Conservation (phyloP, 164 flowering plant species). For the Aristolochia contorta region DNA sequence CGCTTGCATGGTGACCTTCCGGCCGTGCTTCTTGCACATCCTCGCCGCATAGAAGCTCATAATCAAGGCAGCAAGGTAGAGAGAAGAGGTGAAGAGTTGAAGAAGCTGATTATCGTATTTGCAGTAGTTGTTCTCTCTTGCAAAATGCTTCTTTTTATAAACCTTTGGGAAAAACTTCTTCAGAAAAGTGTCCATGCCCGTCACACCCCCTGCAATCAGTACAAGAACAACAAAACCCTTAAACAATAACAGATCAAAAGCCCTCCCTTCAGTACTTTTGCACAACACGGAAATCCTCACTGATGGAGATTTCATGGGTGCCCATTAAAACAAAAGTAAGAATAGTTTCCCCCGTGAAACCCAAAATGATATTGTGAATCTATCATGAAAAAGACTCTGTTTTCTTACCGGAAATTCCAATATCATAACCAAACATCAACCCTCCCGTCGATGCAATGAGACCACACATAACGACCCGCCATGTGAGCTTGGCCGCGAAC, state of each 20-base stretch:
- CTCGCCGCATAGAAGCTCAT: slow-evolving; percentile 46
- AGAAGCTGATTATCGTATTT: slow-evolving; percentile 24
- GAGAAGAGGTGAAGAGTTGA: slow-evolving; percentile 69
- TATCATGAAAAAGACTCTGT: neutral
- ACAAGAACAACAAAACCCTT: neutral
- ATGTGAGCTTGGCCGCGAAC: neutral
- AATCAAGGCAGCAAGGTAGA: slow-evolving; percentile 57
- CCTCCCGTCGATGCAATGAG: slow-evolving; percentile 5
- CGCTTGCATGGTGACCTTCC: slow-evolving; percentile 39
- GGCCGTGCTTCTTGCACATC: slow-evolving; percentile 29
- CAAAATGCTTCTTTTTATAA: slow-evolving; percentile 27
- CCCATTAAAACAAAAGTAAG: no score
- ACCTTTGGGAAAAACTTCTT: slow-evolving; percentile 45
- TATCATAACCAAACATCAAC: slow-evolving; percentile 8
- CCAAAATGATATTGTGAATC: neutral
- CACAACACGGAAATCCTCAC: no score
- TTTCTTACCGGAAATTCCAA: slow-evolving; percentile 8
- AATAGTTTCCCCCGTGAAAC: neutral
- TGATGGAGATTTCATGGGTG: no score
- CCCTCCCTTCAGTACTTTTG: no score
- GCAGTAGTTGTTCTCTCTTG: slow-evolving; percentile 27
- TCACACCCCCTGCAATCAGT: slow-evolving; percentile 42
- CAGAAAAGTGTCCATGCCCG: slow-evolving; percentile 67
- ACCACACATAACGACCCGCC: neutral
- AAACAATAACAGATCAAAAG: no score